Base-by-base conservation (phyloP, 2,329 filamentous ascomycete species). In the Teratosphaeria nubilosa region DNA sequence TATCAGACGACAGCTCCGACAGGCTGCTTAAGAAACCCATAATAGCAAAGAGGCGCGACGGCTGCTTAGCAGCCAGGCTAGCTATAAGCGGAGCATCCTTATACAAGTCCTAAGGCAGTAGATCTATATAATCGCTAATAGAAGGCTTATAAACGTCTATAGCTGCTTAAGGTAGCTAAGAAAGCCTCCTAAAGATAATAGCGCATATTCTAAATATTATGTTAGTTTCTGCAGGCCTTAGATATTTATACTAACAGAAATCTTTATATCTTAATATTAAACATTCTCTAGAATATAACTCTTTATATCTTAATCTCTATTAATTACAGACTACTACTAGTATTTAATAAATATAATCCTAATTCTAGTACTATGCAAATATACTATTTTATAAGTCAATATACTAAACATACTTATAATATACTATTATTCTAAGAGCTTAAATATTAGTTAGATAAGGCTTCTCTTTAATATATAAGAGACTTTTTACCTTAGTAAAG, bases 361-460 rank as follows among this genome's bases (percentile, higher is more conserved):
- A 89, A 84, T 68, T 89, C 87, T 41, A 90, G 77, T 31, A 86
- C 86, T 61, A 90, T 79, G 3, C 86, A 81, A 59, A 90, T 83
- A 65, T 86, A 88, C 69, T 88, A 83, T 1, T 87, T 86, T 2
- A 85, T 83, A 62, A 87, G 86, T 59, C 83, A 86, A 78, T 86
- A 89, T 55, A 86, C 87, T 62, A 86, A 83, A 31, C 85, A 2
- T 85, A 86, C 73, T 91, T 86, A 50, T 87, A 77, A 62, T 90
- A 84, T 5, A 85, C 86, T 86, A 91, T 88, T 65, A 91, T 82
- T 5, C 86, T 86, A 20, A 91, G 74, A 1, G 87, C 87, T 73
- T 91, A 87, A 51, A 88, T 85, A 4, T 85, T 89, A 2, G 86
- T 88, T 31, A 90, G 73, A 6, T 72, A 80, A 61, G 87, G 82